Percentiles rank a stretch among this genome's conserved stretches.
Evolutionary conservation across 106 monocot species (phyloP).

Genomic region (Narthecium ossifragum): DNA sequence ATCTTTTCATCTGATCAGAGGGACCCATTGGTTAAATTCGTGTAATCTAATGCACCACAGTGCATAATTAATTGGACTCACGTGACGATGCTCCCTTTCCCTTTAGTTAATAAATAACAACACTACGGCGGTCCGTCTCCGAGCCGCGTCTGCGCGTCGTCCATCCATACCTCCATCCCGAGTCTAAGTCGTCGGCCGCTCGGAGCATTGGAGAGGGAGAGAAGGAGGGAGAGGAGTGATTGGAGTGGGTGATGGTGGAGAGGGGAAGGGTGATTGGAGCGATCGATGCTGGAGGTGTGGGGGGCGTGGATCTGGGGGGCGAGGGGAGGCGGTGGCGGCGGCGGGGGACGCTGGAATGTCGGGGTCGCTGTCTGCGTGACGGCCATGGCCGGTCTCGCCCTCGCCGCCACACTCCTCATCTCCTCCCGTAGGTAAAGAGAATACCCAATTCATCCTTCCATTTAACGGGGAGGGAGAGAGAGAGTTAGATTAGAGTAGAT

Average conservation of each 20-base stretch:
- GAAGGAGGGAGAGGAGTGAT: not conserved
- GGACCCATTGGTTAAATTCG: no score
- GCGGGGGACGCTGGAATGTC: conserved; percentile 18
- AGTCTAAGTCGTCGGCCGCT: no score
- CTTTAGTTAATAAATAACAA: no score
- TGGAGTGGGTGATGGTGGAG: not conserved
- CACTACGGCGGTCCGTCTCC: no score
- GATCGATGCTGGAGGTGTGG: conserved; percentile 24
- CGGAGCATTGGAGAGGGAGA: not conserved
- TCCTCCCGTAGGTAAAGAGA: conserved; percentile 23
- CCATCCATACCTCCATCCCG: no score
- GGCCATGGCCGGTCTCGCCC: conserved; percentile 38
- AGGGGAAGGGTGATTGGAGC: not conserved
- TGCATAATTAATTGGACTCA: no score
- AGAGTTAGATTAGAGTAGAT: conserved; percentile 7
- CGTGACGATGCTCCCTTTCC: no score
- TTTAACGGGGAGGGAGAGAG: no score
- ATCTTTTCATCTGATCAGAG: no score
- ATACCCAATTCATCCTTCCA: not conserved
- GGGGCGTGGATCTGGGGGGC: not conserved
- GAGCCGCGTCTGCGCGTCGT: no score
- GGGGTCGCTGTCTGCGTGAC: conserved; percentile 24
- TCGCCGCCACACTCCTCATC: conserved; percentile 21
- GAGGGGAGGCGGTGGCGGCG: not conserved
- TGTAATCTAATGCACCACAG: no score